Base-by-base conservation (phyloP, 768 basidiomycete species). In the Trametes coccinea region DNA sequence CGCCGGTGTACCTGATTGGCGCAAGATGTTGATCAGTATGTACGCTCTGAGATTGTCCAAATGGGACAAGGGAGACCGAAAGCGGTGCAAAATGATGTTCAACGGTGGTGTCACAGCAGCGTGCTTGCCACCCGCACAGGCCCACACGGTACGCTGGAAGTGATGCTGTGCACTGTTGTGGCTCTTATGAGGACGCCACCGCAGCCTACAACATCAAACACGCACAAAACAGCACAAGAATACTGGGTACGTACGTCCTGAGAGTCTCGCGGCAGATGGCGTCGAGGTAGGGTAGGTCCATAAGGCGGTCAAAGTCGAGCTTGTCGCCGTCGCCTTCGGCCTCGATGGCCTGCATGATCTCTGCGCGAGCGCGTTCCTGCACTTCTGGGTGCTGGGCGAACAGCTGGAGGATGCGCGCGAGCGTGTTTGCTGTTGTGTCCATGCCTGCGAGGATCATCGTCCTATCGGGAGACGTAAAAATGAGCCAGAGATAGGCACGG, bases 341-440 rank as follows among this genome's bases (percentile, higher is more conserved):
- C 50, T 59, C 54, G 43, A 44, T 37, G 10, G 69, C 66, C 2
- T 31, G 45, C 33, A 54, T 5, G 49, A 74, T 59, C 61, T 75
- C 74, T 4, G 59, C 64, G 10, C 74, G 64, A 5, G 74, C 63
- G 17, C 61, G 68, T 8, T 66, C 66, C 51, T 75, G 74, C 4
- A 64, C 64, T 14, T 70, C 68, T 2, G 65, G 68, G 57, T 72
- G 62, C 44, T 61, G 30, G 5, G 70, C 55, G 11, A 75, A 67
- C n/a, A 69, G 53, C 37, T 72, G 61, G 7, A 74, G 41, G 30
- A 71, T 63, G 5, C 73, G 70, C 10, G 69, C 66, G 29, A 75
- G 61, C n/a, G 70, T 64, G 48, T 62, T 69, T 11, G 74, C 69
- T 16, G 72, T 73, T 3, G 72, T 75, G 55, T 73, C 72, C 41